Base-by-base conservation (phyloP, 2,329 filamentous ascomycete genomes). In the Alternaria postmessia region DNA sequence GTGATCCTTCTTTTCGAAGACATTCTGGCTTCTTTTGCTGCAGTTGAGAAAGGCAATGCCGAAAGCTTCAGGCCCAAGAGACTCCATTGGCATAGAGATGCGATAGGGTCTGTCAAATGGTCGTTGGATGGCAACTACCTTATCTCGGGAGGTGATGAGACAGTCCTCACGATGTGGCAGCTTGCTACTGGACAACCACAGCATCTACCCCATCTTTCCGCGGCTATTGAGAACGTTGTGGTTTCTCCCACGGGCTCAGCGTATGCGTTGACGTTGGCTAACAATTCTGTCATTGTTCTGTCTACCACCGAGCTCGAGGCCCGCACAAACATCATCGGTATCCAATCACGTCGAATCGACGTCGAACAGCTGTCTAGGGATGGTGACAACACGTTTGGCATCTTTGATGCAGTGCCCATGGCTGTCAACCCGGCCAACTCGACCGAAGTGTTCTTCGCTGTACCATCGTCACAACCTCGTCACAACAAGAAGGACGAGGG, bases 51-150 rank as follows among this genome's bases (percentile, higher is more conserved):
- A 26, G 66, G 69, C 43, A 66, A 58, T n/a, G 57, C 82, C 67
- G 78, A 80, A 72, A 55, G 74, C 70, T 62, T 84, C 14, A 74
- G 86, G 41, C 83, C 86, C 20, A 88, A 89, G 57, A 91, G 90
- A 64, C 83, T 94, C 54, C 95, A 98, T 77, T 99, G 95, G 95
- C 95, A 99, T 78, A 87, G 93, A 69, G 89, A 89, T 68, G 87
- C 90, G 49, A 93, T 97, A 8, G 89, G 91, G 69, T 86, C 92
- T 9, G 84, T 97, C 59, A 96, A 95, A 78, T 98, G 94, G 91
- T 97, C 95, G 14, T 84, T 85, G 67, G 95, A 99, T 84, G 94
- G 92, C 51, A 93, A 97, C 75, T 99, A 99, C 77, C 81, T 99
- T 60, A 89, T 99, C 53, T 98, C 95, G 57, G 95, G 95, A 73